A percentile compares a stretch with the other conserved stretches of the same genome.
Conservation (phyloP, 1,284 basidiomycete species). For the Cryptococcus maquisensis region DNA sequence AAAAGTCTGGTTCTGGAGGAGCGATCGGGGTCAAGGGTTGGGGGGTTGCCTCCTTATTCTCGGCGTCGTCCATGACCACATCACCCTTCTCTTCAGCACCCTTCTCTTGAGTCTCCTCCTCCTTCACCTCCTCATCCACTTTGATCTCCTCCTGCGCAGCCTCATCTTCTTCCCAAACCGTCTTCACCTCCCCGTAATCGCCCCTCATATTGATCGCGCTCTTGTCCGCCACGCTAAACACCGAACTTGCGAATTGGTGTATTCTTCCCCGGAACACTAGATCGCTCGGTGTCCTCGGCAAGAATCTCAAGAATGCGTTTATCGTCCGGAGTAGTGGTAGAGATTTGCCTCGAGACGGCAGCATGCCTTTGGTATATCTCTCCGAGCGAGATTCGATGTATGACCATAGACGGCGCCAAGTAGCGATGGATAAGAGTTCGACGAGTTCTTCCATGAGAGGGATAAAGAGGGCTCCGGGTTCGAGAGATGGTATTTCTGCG, state of each 20-base stretch:
- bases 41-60: constrained; percentile 6
- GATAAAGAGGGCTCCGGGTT: constrained; percentile 42
- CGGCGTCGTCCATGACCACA: constrained; percentile 2
- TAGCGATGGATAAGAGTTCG: constrained; percentile 37
- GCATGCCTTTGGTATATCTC: constrained; percentile 45
- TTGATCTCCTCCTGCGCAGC: neutral
- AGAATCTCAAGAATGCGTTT: constrained; percentile 41
- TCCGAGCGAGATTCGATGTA: constrained; percentile 41
- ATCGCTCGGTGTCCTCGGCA: constrained; percentile 39
- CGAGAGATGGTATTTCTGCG: constrained; percentile 25
- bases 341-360: constrained; percentile 42
- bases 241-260: constrained; percentile 40
- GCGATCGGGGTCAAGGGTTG: neutral
- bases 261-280: constrained; percentile 41
- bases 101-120: constrained; percentile 1
- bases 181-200: constrained; percentile 36
- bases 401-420: constrained; percentile 38
- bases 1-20: constrained; percentile 30
- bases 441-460: constrained; percentile 43
- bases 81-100: constrained; percentile 19
- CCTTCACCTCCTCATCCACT: constrained; percentile 8
- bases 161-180: constrained; percentile 35
- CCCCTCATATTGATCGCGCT: constrained; percentile 45
- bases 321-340: constrained; percentile 39
- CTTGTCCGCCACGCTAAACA: constrained; percentile 42